Percentiles rank a stretch among this genome's conserved stretches.
Conservation (phyloP, 352 stramenopile genomes). For the Hyaloperonospora brassicae region DNA sequence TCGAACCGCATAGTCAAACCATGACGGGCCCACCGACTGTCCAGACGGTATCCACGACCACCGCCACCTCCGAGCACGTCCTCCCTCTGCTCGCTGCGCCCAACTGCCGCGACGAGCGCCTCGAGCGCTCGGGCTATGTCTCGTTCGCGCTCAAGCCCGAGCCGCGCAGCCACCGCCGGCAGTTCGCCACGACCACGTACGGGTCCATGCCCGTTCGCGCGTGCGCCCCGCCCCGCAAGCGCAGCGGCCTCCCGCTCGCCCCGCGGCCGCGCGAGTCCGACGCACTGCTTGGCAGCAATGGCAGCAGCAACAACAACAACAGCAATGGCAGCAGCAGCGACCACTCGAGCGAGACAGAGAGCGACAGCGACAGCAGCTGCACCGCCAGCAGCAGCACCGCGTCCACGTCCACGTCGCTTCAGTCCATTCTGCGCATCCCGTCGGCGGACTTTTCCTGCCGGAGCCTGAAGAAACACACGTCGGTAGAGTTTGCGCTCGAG, state of each 20-base stretch:
- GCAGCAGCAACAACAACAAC: conserved; percentile 12
- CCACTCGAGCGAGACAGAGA: conserved; percentile 73
- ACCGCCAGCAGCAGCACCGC: conserved; percentile 17
- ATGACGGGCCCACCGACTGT: conserved; percentile 9
- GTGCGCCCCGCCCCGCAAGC: conserved; percentile 3
- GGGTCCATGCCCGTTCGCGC: conserved; percentile 26
- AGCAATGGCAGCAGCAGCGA: conserved; percentile 24
- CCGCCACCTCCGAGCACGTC: conserved; percentile 17
- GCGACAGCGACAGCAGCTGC: conserved; percentile 63
- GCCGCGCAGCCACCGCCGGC: conserved; percentile 6
- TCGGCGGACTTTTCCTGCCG: conserved; percentile 30
- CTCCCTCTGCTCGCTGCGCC: conserved; percentile 17
- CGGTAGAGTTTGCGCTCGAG: conserved; percentile 63
- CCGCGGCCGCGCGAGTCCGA: conserved; percentile 13
- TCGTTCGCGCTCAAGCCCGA: conserved; percentile 26
- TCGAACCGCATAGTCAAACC: conserved; percentile 14
- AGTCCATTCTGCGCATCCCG: conserved; percentile 65
- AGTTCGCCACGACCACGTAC: conserved; percentile 23
- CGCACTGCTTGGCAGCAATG: conserved; percentile 13
- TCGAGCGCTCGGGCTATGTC: conserved; percentile 29
- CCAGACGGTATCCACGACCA: too few species aligned
- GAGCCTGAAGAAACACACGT: conserved; percentile 50
- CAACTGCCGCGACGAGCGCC: conserved; percentile 5
- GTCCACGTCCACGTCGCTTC: conserved; percentile 24
- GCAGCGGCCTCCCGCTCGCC: conserved; percentile 8